Evolutionary conservation across 768 basidiomycete genomes (phyloP), one percentile per base, ranked within the genome.

Genomic region (Amyloporia xantha): DNA sequence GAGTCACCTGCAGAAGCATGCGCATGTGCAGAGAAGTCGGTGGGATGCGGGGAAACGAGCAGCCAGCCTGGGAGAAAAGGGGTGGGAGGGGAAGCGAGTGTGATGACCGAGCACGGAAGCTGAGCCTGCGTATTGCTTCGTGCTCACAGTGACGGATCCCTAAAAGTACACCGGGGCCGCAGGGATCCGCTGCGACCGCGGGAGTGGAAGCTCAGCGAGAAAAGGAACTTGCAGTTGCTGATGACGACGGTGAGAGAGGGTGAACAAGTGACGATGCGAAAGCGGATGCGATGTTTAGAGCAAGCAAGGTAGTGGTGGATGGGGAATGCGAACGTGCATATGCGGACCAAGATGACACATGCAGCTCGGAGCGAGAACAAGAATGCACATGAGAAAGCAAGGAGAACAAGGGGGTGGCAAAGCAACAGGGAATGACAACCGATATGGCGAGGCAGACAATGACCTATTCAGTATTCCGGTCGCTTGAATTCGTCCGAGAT

Each of bases 401-500:
- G 30, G 7, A 33, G 6, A 19, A 5, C 2, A 35, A 9, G 30
- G 19, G n/a, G 21, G n/a, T 17, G 17, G n/a, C 5, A 23, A n/a
- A 17, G 11, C 28, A 28, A 23, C 28, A 9, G 5, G 30, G 10
- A 4, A 11, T 2, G 30, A 39, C 9, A 39, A 39, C 38, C 9
- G 20, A 11, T n/a, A 4, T 13, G 10, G 11, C 20, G 33, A 20
- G 21, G 30, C 15, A 15, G 5, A n/a, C 7, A 10, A 23, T 4
- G 5, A 19, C n/a, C 3, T 21, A 23, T 20, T 36, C 27, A 45
- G 30, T 45, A 33, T 2, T 33, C 6, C 17, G 44, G 30, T 5
- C 33, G 30, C 33, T 45, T 45, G 44, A 23, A 45, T 17, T 45
- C 44, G 44, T 45, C 44, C 24, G 26, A 21, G 44, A 45, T 20